phyloP scores from a whole-genome alignment of 495 filamentous ascomycete genomes.

The Annulohypoxylon maeteangense region DNA sequence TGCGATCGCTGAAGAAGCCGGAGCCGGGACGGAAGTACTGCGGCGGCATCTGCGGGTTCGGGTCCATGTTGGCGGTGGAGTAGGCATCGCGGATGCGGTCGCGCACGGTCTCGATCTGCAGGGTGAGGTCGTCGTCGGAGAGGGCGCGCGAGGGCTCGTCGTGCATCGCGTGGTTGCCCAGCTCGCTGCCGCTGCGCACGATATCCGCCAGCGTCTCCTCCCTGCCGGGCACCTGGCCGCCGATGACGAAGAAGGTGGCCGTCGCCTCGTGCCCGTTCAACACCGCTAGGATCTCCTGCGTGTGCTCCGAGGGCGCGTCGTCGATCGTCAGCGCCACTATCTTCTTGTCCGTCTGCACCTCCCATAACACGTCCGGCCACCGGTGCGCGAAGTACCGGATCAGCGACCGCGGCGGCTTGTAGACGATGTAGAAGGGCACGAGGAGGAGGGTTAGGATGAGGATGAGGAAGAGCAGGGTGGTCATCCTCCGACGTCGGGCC shows the following conservation, averaged over 20 bases:
- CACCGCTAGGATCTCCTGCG: slow-evolving; percentile 72
- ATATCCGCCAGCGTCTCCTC: slow-evolving; percentile 69
- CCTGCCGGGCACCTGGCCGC: slow-evolving; percentile 72
- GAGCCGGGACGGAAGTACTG: slow-evolving; percentile 82
- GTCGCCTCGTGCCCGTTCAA: slow-evolving; percentile 66
- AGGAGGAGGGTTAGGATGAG: slow-evolving; percentile 57
- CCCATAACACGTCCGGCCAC: slow-evolving; percentile 82
- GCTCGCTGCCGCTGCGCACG: slow-evolving; percentile 72
- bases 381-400: slow-evolving; percentile 73
- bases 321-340: slow-evolving; percentile 85
- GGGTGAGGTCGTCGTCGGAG: slow-evolving; percentile 51
- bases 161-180: slow-evolving; percentile 87
- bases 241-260: slow-evolving; percentile 85
- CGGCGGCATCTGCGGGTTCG: slow-evolving; percentile 44
- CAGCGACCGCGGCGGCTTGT: slow-evolving; percentile 76
- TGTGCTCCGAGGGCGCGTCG: slow-evolving; percentile 80
- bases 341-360: slow-evolving; percentile 64
- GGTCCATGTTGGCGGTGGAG: slow-evolving; percentile 46
- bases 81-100: slow-evolving; percentile 67
- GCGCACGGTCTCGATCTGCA: slow-evolving; percentile 58
- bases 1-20: slow-evolving; percentile 77
- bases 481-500: slow-evolving; percentile 65
- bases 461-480: slow-evolving; percentile 64
- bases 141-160: slow-evolving; percentile 75
- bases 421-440: slow-evolving; percentile 71